A percentile compares a stretch with the other conserved stretches of the same genome.
phyloP scores from a whole-genome alignment of 257 asterid genomes.

The Penstemon newberryi region DNA sequence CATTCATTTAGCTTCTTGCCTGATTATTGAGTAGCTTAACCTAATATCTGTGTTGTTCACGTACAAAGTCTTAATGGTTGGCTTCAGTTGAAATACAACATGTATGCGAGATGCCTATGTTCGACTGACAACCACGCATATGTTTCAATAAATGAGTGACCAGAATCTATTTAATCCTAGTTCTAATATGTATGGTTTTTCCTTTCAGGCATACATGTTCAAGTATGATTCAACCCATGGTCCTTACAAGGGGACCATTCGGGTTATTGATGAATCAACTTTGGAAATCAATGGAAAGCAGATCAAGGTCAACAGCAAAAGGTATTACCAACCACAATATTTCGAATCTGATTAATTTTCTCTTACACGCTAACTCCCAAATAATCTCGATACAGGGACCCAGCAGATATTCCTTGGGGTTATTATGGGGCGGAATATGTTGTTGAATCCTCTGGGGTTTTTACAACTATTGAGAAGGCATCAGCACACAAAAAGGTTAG shows the following conservation, averaged over 20 bases:
- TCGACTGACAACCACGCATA: background rate
- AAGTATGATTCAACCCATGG: slow-evolving; percentile 74
- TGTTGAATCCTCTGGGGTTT: slow-evolving; percentile 93
- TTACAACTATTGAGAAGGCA: slow-evolving; percentile 84
- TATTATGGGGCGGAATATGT: slow-evolving; percentile 87
- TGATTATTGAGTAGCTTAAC: slow-evolving; percentile 14
- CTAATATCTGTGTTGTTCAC: slow-evolving; percentile 7
- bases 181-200: slow-evolving; percentile 20
- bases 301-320: slow-evolving; percentile 56
- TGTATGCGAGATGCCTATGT: background rate
- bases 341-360: background rate
- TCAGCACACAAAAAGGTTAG: slow-evolving; percentile 81
- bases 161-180: slow-evolving; percentile 11
- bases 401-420: slow-evolving; percentile 97
- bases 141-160: slow-evolving; percentile 1
- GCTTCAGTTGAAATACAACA: background rate
- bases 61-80: slow-evolving; percentile 6
- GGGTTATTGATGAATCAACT: slow-evolving; percentile 51
- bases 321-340: slow-evolving; percentile 44
- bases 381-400: slow-evolving; percentile 57
- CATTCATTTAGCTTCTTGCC: slow-evolving; percentile 7
- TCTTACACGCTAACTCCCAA: slow-evolving; percentile 27
- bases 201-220: slow-evolving; percentile 70
- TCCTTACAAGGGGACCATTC: slow-evolving; percentile 47
- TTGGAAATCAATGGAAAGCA: slow-evolving; percentile 65